Percentiles rank a stretch among this genome's conserved stretches.
These are phyloP conservation scores for Phytophthora meadii DNA, from an alignment of 352 stramenopile species.

Conservation along the genomic window DNA sequence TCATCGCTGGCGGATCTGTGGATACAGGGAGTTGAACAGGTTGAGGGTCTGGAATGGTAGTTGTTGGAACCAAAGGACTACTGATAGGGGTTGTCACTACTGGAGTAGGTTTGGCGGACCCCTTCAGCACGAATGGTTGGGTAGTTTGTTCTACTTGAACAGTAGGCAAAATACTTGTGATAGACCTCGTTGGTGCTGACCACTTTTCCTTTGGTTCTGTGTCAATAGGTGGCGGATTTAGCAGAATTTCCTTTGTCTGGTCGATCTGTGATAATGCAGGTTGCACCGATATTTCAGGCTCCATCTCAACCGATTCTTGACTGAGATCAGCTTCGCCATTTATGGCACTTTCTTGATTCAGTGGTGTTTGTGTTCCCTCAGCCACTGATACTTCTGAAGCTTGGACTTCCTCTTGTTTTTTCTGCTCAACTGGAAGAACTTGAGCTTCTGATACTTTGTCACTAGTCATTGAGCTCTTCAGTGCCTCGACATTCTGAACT, in stretches of 20 bases:
- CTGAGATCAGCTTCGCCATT: background rate
- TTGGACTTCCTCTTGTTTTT: background rate
- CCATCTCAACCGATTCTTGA: background rate
- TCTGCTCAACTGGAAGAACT: background rate
- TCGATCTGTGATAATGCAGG: background rate
- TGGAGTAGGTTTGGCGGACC: background rate
- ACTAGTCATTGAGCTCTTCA: background rate
- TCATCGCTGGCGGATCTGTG: too few species aligned
- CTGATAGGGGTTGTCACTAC: background rate
- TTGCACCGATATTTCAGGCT: background rate
- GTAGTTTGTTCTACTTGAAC: conserved; percentile 25
- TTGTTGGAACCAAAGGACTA: background rate
- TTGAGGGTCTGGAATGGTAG: background rate
- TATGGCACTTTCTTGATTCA: background rate
- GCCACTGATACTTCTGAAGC: background rate
- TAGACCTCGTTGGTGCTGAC: conserved; percentile 4
- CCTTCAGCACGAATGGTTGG: conserved; percentile 22
- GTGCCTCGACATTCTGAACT: background rate
- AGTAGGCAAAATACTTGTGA: conserved; percentile 30
- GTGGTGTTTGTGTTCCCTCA: background rate
- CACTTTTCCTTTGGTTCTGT: too few species aligned
- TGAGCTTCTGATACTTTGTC: background rate
- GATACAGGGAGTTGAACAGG: too few species aligned
- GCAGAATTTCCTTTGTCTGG: background rate
- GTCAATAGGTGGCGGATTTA: background rate